Percentiles rank a stretch among this genome's conserved stretches.
Evolutionary conservation across 1,284 basidiomycete genomes (phyloP).

Genomic region (Stygiomarasmius scandens): DNA sequence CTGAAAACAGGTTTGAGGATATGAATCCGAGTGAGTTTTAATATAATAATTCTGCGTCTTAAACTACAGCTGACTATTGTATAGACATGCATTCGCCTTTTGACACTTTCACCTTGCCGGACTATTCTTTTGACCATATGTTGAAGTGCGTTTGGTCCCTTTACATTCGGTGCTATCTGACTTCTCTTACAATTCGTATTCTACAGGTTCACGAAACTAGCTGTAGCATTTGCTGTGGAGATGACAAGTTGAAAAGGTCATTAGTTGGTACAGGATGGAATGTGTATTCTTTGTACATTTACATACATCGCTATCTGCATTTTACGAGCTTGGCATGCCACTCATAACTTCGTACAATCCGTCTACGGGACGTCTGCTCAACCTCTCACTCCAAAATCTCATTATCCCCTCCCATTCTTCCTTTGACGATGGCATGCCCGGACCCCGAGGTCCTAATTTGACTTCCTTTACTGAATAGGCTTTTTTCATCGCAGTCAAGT

Average conservation of each 20-base stretch:
- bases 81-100: conserved; percentile 44
- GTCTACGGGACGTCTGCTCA: conserved; percentile 61
- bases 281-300: too few relatives aligned
- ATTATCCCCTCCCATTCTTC: conserved; percentile 85
- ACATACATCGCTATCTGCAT: too few relatives aligned
- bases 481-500: conserved; percentile 56
- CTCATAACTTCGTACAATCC: conserved; percentile 80
- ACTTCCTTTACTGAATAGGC: conserved; percentile 60
- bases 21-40: conserved; percentile 15
- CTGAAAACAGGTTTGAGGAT: conserved; percentile 19
- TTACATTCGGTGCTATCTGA: conserved; percentile 24
- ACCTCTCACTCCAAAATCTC: conserved; percentile 81
- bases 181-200: not conserved
- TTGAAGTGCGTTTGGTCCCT: conserved; percentile 15
- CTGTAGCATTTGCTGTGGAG: conserved; percentile 46
- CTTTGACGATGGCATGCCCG: conserved; percentile 74
- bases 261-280: too few relatives aligned
- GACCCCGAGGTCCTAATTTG: conserved; percentile 41
- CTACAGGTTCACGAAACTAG: conserved; percentile 46
- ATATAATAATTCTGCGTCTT: not conserved
- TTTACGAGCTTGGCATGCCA: too few relatives aligned
- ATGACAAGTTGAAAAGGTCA: conserved; percentile 27
- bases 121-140: conserved; percentile 33
- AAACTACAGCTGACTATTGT: not conserved
- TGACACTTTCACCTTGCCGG: conserved; percentile 42